phyloP scores from a whole-genome alignment of 139 green algal genomes.

The Chlorella vulgaris region DNA sequence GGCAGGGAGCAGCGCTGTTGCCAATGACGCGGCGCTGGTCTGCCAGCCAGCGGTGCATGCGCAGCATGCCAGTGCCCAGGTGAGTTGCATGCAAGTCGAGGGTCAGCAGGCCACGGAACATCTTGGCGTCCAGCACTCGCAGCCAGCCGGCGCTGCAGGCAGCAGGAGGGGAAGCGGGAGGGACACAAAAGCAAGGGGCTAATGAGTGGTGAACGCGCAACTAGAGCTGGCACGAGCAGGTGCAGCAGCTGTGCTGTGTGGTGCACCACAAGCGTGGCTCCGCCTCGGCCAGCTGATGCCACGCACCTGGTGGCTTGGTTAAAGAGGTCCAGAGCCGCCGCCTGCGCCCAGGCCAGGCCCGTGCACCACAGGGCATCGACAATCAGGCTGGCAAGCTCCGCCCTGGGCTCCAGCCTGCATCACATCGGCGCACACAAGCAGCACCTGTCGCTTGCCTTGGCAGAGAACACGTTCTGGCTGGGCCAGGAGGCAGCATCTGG shows the following conservation, averaged over 20 bases:
- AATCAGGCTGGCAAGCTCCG: slow-evolving; percentile 35
- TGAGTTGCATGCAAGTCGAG: slow-evolving; percentile 56
- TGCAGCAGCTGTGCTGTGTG: too few relatives aligned
- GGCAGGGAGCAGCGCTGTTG: slow-evolving; percentile 6
- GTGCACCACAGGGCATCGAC: slow-evolving; percentile 68
- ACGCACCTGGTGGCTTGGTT: slow-evolving; percentile 52
- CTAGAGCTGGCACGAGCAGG: background rate
- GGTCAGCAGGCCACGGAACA: slow-evolving; percentile 27
- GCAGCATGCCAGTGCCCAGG: slow-evolving; percentile 58
- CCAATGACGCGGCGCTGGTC: slow-evolving; percentile 38
- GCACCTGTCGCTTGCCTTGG: too few relatives aligned
- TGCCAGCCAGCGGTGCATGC: slow-evolving; percentile 54
- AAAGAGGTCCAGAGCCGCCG: slow-evolving; percentile 63
- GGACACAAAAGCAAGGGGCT: background rate
- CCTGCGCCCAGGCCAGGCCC: slow-evolving; percentile 65
- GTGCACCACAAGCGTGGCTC: background rate
- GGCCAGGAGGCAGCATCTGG: too few relatives aligned
- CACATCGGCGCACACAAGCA: background rate
- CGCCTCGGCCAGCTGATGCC: background rate
- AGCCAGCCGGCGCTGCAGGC: slow-evolving; percentile 4
- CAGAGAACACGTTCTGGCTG: too few relatives aligned
- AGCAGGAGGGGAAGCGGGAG: background rate
- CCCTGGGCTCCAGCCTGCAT: background rate
- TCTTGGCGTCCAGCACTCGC: background rate
- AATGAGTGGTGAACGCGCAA: background rate